phyloP scores from a whole-genome alignment of 2,329 filamentous ascomycete genomes.

The Xylaria sp. region DNA sequence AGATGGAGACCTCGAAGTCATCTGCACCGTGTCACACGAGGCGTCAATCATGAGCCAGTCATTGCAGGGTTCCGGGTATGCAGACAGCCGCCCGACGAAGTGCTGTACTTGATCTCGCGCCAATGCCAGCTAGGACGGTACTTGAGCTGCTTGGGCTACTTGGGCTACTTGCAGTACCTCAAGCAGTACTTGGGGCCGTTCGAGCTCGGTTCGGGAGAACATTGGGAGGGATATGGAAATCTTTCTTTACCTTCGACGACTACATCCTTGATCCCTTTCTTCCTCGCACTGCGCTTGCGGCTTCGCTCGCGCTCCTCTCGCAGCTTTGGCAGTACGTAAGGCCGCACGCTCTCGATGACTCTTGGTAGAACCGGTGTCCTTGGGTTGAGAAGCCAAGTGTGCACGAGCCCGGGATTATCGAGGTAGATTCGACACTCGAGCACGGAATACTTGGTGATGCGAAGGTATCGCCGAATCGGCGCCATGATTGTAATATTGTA shows the following conservation, averaged over 20 bases:
- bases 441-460: conserved; percentile 92
- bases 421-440: conserved; percentile 98
- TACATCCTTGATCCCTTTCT: conserved; percentile 87
- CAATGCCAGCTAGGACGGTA: conserved; percentile 33
- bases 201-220: no score
- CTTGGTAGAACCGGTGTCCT: conserved; percentile 80
- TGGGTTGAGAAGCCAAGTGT: conserved; percentile 85
- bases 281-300: conserved; percentile 74
- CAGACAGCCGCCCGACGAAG: conserved; percentile 33
- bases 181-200: neutral
- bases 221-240: no score
- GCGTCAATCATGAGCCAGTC: conserved; percentile 34
- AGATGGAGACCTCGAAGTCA: conserved; percentile 95
- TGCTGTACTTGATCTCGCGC: conserved; percentile 36
- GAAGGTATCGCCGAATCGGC: conserved; percentile 86
- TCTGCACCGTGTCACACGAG: conserved; percentile 63
- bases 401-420: conserved; percentile 84
- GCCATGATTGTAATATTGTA: conserved; percentile 69
- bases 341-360: conserved; percentile 86
- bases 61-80: conserved; percentile 27
- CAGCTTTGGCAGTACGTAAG: conserved; percentile 88
- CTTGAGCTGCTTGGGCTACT: neutral
- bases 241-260: conserved; percentile 76
- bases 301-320: conserved; percentile 75
- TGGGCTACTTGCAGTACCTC: conserved; percentile 18